A percentile compares a stretch with the other conserved stretches of the same genome.
phyloP scores from a whole-genome alignment of 495 filamentous ascomycete genomes.

The Daldinia bambusicola region DNA sequence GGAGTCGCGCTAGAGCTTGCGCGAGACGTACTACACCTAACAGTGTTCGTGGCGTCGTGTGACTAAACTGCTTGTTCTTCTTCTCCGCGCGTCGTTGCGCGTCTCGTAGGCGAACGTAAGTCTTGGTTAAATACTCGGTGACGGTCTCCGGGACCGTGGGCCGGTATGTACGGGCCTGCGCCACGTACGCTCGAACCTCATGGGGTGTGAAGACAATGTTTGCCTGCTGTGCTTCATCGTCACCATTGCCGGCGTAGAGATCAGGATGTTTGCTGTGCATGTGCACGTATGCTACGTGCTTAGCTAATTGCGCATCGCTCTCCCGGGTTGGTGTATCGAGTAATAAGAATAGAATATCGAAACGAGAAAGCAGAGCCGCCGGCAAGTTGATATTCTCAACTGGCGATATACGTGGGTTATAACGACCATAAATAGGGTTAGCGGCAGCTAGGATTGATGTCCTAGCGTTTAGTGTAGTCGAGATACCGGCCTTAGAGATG shows the following conservation, averaged over 20 bases:
- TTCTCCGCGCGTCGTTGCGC: slow-evolving; percentile 89
- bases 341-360: slow-evolving; percentile 96
- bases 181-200: slow-evolving; percentile 95
- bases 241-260: slow-evolving; percentile 54
- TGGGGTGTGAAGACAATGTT: slow-evolving; percentile 81
- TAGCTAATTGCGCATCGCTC: slow-evolving; percentile 89
- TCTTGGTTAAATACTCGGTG: slow-evolving; percentile 94
- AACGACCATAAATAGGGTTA: slow-evolving; percentile 96
- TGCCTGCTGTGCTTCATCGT: slow-evolving; percentile 36
- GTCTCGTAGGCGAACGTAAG: slow-evolving; percentile 91
- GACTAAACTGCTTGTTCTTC: slow-evolving; percentile 87
- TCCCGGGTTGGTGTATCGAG: slow-evolving; percentile 92
- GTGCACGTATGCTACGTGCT: slow-evolving; percentile 95
- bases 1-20: slow-evolving; percentile 92
- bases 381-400: slow-evolving; percentile 99
- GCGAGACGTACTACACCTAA: slow-evolving; percentile 92
- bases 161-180: slow-evolving; percentile 87
- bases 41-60: slow-evolving; percentile 91
- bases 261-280: slow-evolving; percentile 97
- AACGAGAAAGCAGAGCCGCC: slow-evolving; percentile 92
- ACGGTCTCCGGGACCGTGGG: slow-evolving; percentile 84
- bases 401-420: slow-evolving; percentile 95
- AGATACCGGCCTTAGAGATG: slow-evolving; percentile 98
- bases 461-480: slow-evolving; percentile 92
- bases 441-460: slow-evolving; percentile 98